phyloP scores from a whole-genome alignment of 495 filamentous ascomycete genomes.

The Penicillium macrosclerotiorum region DNA sequence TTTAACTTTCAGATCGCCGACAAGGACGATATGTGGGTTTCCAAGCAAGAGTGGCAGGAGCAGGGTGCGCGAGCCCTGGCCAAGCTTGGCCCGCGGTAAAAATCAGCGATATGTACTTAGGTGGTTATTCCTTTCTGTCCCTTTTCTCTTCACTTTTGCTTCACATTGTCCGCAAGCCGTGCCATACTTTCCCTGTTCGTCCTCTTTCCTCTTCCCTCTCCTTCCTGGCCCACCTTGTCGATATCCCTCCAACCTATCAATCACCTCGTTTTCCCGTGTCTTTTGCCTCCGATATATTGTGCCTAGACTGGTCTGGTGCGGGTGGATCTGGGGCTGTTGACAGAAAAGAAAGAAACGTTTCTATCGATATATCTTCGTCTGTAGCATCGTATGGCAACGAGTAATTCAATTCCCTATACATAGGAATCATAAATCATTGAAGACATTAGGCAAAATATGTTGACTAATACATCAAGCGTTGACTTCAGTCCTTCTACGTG shows the following conservation, averaged over 20 bases:
- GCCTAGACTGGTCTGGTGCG: constrained; percentile 30
- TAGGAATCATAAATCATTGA: too few relatives aligned
- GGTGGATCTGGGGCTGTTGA: constrained; percentile 21
- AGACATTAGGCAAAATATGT: too few relatives aligned
- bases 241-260: constrained; percentile 24
- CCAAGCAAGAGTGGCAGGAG: constrained; percentile 94
- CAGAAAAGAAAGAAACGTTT: constrained; percentile 25
- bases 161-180: constrained; percentile 27
- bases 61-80: constrained; percentile 81
- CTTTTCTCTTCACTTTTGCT: constrained; percentile 21
- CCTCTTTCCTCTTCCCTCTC: constrained; percentile 5
- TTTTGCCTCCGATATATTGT: constrained; percentile 23
- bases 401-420: background rate
- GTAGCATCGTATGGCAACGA: background rate
- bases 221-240: constrained; percentile 15
- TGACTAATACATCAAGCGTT: too few relatives aligned
- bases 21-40: constrained; percentile 98
- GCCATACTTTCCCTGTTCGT: constrained; percentile 6
- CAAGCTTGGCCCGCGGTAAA: constrained; percentile 80
- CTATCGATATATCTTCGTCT: constrained; percentile 6
- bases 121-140: constrained; percentile 15
- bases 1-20: constrained; percentile 74
- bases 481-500: too few relatives aligned
- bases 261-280: constrained; percentile 15
- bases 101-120: constrained; percentile 20